Base-by-base conservation (phyloP, 2,329 filamentous ascomycete species). In the Curvularia hawaiiensis region DNA sequence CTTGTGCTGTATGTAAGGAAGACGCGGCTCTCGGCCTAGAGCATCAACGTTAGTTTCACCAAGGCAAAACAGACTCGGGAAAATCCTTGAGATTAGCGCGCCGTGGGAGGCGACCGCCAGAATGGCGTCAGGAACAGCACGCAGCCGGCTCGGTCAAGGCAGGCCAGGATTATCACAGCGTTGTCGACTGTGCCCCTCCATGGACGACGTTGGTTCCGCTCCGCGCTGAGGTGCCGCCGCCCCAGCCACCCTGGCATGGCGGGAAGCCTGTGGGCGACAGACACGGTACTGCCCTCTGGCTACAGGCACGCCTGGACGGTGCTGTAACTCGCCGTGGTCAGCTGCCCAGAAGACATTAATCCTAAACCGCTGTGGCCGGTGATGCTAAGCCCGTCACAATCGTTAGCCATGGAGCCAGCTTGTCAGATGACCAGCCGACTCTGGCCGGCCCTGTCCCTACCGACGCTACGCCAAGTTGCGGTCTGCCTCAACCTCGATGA, bases 91-190 rank as follows among this genome's bases (percentile, higher is more conserved):
- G 52, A 50, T 51, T 67, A 69, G 67, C 60, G 64, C 60, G 52
- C 59, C 62, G 52, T 58, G 55, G 59, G 52, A 48, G 47, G 64
- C 59, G 64, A 61, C 66, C 56, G 60, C 61, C 57, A 62, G 48
- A 59, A 65, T 66, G 58, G 66, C 62, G 61, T 66, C 63, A 67
- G 61, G 61, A 61, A 65, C 61, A 61, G 48, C 39, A 50, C 52
- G 59, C 43, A 59, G 48, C 60, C 56, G 55, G 50, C 53, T 28
- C 30, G 48, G 16, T 30, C 24, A 31, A 18, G 31, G 46, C 41
- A 45, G 24, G 39, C 48, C 52, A 52, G 48, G 43, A 35, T 46
- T 14, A 28, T n/a, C 28, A 47, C 24, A 20, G 24, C 33, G 40
- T 31, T 26, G 35, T 41, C 38, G 33, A 35, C 33, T 31, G 12